Evolutionary conservation across 148 eudicot genomes (phyloP).

Genomic region (Vaccinium vitisidaea): DNA sequence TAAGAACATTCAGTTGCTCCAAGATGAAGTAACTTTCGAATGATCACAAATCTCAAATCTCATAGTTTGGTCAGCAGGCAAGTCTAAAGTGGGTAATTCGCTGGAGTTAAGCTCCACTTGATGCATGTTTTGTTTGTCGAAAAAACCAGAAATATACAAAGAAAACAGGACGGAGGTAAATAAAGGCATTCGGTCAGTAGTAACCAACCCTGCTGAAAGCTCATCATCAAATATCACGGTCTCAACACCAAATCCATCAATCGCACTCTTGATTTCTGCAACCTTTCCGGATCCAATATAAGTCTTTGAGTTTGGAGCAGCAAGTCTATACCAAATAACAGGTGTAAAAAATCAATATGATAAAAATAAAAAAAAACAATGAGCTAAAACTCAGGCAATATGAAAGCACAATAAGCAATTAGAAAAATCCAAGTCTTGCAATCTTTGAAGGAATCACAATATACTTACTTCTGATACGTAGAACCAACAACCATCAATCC

Average conservation of each 20-base stretch:
- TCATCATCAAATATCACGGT: conserved; percentile 96
- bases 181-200: not conserved
- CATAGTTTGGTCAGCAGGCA: not conserved
- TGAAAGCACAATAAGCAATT: conserved; percentile 5
- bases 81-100: not conserved
- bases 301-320: conserved; percentile 72
- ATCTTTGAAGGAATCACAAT: not conserved
- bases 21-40: not conserved
- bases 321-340: conserved; percentile 54
- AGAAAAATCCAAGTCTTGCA: not conserved
- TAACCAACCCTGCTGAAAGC: conserved; percentile 89
- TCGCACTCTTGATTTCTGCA: conserved; percentile 83
- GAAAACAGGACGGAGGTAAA: not conserved
- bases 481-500: conserved; percentile 84
- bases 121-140: not conserved
- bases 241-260: conserved; percentile 82
- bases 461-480: conserved; percentile 83
- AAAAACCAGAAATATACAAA: not conserved
- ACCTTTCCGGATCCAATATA: conserved; percentile 96
- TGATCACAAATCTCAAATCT: not conserved
- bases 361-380: not conserved
- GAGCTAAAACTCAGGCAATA: conserved; percentile 2
- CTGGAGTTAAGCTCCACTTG: not conserved
- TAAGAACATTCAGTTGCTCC: not conserved
- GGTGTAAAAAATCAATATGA: not conserved